Evolutionary conservation across 2,329 filamentous ascomycete genomes (phyloP).

Genomic region (Alternaria metachromatica): DNA sequence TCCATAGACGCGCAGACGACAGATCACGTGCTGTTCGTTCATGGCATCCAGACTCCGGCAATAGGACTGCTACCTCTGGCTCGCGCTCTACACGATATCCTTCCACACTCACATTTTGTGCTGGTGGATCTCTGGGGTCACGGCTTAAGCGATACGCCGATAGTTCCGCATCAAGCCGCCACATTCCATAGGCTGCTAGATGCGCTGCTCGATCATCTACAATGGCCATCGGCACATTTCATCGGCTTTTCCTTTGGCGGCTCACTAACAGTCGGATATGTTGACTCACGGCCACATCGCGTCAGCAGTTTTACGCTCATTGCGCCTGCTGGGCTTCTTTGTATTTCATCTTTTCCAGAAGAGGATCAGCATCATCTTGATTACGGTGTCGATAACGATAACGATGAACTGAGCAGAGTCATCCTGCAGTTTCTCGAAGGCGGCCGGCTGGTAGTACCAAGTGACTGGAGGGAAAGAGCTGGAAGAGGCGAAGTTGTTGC

Average conservation of each 20-base stretch:
- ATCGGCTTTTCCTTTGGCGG: constrained; percentile 61
- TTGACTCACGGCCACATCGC: constrained; percentile 33
- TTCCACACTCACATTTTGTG: constrained; percentile 51
- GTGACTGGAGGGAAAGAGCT: constrained; percentile 55
- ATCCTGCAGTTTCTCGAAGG: constrained; percentile 54
- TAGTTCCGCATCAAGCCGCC: constrained; percentile 48
- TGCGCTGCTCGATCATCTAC: constrained; percentile 48
- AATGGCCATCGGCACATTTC: constrained; percentile 55
- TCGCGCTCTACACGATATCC: constrained; percentile 41
- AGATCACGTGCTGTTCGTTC: constrained; percentile 53
- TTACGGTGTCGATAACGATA: constrained; percentile 43
- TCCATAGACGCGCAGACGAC: constrained; percentile 32
- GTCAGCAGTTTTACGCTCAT: constrained; percentile 51
- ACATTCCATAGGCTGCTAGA: constrained; percentile 56
- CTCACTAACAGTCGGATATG: constrained; percentile 50
- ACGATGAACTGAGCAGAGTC: constrained; percentile 45
- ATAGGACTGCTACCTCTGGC: constrained; percentile 57
- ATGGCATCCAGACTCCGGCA: constrained; percentile 61
- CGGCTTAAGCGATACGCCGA: constrained; percentile 58
- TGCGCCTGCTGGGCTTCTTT: constrained; percentile 58
- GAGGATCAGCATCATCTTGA: constrained; percentile 27
- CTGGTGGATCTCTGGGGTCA: constrained; percentile 63
- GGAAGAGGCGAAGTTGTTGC: constrained; percentile 55
- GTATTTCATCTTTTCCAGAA: constrained; percentile 29
- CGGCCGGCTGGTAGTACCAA: constrained; percentile 50